Percentiles rank a stretch among this genome's conserved stretches.
Conservation (phyloP, 495 filamentous ascomycete genomes). For the Podospora pseudocomata region DNA sequence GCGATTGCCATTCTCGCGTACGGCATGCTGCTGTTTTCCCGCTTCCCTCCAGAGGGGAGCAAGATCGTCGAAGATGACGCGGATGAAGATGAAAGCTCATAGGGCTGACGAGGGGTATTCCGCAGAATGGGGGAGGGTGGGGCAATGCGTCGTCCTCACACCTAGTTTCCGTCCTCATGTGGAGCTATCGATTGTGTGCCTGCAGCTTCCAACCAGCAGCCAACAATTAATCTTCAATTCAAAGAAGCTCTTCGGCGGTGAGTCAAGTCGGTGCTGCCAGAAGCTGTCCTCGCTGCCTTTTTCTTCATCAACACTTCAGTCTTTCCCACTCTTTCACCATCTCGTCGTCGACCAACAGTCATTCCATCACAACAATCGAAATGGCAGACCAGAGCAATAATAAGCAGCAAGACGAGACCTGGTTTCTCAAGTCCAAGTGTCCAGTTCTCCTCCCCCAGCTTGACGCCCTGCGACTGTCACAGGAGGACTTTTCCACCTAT, state of each 20-base stretch:
- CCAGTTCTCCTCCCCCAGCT: constrained; percentile 38
- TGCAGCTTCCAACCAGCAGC: background rate
- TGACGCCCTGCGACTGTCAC: constrained; percentile 30
- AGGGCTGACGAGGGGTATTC: background rate
- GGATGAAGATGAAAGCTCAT: background rate
- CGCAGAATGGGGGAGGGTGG: background rate
- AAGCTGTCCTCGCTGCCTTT: background rate
- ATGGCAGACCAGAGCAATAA: background rate
- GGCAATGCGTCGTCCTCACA: background rate
- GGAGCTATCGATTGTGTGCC: background rate
- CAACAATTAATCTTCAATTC: background rate
- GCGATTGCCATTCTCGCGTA: constrained; percentile 43
- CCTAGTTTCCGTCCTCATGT: background rate
- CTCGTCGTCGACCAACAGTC: background rate
- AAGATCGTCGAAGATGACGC: constrained; percentile 36
- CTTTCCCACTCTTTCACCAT: background rate
- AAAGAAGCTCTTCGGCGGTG: no score
- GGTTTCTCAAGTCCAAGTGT: constrained; percentile 38
- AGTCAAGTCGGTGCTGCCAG: no score
- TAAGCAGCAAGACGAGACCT: constrained; percentile 15
- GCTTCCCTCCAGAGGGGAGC: constrained; percentile 46
- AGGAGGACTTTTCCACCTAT: constrained; percentile 29
- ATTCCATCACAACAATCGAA: background rate
- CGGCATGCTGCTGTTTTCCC: constrained; percentile 43
- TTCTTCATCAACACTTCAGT: background rate